Evolutionary conservation across 108 stramenopile genomes (phyloP), one percentile per base, ranked within the genome.

Genomic region (Fistulifera pelliculosa): DNA sequence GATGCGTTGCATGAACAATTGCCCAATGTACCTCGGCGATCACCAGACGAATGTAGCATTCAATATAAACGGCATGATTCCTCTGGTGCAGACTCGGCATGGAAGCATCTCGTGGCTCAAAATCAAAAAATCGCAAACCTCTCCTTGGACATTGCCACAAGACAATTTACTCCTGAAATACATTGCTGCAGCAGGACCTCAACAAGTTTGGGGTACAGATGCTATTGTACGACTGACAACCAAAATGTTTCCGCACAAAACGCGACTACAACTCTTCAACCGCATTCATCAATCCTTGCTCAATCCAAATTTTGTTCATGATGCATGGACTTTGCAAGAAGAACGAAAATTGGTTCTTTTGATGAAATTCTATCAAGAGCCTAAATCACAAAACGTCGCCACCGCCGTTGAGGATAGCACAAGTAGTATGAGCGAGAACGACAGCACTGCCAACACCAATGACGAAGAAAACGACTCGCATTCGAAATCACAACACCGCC

Each of bases 81-180:
- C 13, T 1, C 47, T 19, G 21, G 3, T 17, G 44, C 5, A 3
- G 19, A 21, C 44, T 68, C 73, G 23, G 60, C 66, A 19, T 77
- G 76, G 76, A 66, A 71, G 64, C 69, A 56, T 38, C 71, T 77
- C 41, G 55, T 47, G 40, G 35, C 60, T 24, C 17, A 45, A 21
- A 74, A 56, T 40, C 25, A 60, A 57, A 67, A 69, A 28, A 38
- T 21, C 28, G 47, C 50, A 63, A 3, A 58, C 62, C 17, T 47
- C 53, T 22, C 60, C 64, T 28, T 79, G 74, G 77, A 68, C 62
- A 50, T 40, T 60, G 12, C 70, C 55, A 23, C 71, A 81, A 38
- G 80, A 81, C 50, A 73, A 74, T 54, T 56, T 81, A 22, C 49
- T 81, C 1, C 54, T 81, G 28, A 81, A 77, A 26, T 76, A 76